Evolutionary conservation across 208 protist genomes (phyloP).

Genomic region (Trypanosoma congolense): DNA sequence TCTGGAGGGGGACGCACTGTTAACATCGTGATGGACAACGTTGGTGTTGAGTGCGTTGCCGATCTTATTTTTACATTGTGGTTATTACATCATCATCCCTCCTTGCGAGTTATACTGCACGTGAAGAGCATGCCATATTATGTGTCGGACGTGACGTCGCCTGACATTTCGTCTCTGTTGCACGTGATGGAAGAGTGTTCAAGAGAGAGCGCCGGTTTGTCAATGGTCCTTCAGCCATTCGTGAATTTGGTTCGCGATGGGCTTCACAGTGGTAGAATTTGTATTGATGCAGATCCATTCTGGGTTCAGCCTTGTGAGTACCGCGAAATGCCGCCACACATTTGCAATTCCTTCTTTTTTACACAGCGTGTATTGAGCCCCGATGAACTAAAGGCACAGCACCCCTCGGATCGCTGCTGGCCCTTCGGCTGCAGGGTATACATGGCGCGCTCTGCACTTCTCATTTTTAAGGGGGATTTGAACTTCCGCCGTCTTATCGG

Average conservation of each 20-base stretch:
- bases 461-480: constrained; percentile 89
- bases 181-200: constrained; percentile 29
- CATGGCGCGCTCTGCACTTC: constrained; percentile 41
- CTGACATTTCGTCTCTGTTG: constrained; percentile 64
- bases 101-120: constrained; percentile 51
- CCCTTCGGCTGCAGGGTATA: constrained; percentile 23
- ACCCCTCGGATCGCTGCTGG: constrained; percentile 3
- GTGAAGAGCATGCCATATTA: constrained; percentile 89
- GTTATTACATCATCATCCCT: constrained; percentile 46
- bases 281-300: constrained; percentile 63
- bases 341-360: constrained; percentile 83
- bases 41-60: constrained; percentile 75
- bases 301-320: constrained; percentile 87
- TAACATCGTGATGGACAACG: constrained; percentile 88
- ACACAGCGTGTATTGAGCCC: constrained; percentile 38
- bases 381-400: constrained; percentile 9
- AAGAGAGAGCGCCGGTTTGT: constrained; percentile 19
- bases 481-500: constrained; percentile 89
- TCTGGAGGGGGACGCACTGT: constrained; percentile 21
- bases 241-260: constrained; percentile 34
- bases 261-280: constrained; percentile 36
- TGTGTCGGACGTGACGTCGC: constrained; percentile 80
- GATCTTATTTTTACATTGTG: constrained; percentile 77
- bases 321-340: constrained; percentile 73
- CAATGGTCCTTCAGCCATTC: constrained; percentile 39